phyloP scores from a whole-genome alignment of 305 asterid genomes.

The Fraxinus baroniana region DNA sequence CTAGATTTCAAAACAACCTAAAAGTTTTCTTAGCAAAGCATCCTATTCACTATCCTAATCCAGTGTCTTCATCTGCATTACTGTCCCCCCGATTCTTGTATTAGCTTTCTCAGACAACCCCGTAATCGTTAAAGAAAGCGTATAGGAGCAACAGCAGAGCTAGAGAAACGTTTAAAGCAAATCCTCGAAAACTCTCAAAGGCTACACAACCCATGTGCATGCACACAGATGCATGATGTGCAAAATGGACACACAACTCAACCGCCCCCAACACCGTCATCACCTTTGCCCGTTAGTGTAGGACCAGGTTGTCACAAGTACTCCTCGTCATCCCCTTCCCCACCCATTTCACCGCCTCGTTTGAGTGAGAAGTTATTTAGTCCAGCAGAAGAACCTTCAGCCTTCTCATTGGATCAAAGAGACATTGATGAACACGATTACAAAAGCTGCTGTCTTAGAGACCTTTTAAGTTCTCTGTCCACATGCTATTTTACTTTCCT shows the following conservation, averaged over 20 bases:
- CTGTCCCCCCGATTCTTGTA: not conserved
- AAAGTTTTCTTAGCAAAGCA: not conserved
- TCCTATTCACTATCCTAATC: not conserved
- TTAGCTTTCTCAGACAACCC: not conserved
- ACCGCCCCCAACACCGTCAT: not conserved
- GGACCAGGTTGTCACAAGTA: constrained; percentile 26
- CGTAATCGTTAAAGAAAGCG: not conserved
- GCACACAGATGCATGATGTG: not conserved
- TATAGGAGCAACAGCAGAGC: not conserved
- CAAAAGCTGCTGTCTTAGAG: constrained; percentile 14
- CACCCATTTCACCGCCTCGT: not conserved
- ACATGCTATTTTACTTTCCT: not conserved
- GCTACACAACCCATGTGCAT: not conserved
- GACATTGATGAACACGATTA: not conserved
- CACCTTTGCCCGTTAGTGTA: constrained; percentile 27
- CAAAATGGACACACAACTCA: not conserved
- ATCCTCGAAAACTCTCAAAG: not conserved
- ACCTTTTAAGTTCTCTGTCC: constrained; percentile 26
- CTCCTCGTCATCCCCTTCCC: constrained; percentile 21
- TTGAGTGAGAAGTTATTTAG: not conserved
- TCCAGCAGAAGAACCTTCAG: not conserved
- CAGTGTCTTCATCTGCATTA: not conserved
- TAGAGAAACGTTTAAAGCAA: not conserved
- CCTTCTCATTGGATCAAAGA: constrained; percentile 25
- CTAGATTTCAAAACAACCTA: not conserved